phyloP scores from a whole-genome alignment of 2,329 filamentous ascomycete species.

The Thielaviopsis ethacetica region DNA sequence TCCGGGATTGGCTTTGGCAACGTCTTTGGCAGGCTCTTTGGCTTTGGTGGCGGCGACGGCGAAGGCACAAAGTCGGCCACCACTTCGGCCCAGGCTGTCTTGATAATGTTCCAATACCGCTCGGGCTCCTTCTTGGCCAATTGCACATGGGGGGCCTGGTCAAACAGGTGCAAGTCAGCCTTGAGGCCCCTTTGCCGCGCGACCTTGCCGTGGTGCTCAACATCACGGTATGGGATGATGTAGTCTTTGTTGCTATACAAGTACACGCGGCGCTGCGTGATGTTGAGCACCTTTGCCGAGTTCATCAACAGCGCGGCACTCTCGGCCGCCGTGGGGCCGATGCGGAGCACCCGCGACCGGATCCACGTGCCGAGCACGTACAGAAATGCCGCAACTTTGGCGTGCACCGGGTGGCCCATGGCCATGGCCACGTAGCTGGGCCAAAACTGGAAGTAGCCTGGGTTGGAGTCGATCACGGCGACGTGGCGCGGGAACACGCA shows the following conservation, averaged over 20 bases:
- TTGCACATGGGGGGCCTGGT: conserved; percentile 30
- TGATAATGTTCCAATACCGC: conserved; percentile 35
- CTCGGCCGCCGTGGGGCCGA: conserved; percentile 18
- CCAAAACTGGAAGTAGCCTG: conserved; percentile 26
- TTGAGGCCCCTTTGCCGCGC: conserved; percentile 24
- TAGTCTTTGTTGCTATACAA: conserved; percentile 33
- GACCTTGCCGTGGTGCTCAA: conserved; percentile 30
- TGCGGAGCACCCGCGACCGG: conserved; percentile 16
- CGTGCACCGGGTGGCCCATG: conserved; percentile 20
- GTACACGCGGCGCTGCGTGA: conserved; percentile 31
- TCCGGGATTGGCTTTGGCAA: background rate
- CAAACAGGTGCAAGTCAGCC: conserved; percentile 30
- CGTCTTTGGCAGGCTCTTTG: background rate
- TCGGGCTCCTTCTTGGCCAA: conserved; percentile 19
- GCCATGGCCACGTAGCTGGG: conserved; percentile 25
- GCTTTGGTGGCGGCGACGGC: too few species aligned
- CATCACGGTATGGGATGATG: conserved; percentile 28
- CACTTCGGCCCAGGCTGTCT: conserved; percentile 25
- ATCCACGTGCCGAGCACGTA: conserved; percentile 16
- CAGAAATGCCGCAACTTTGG: conserved; percentile 21
- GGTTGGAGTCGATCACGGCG: conserved; percentile 26
- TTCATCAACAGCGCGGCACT: conserved; percentile 24
- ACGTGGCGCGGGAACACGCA: background rate
- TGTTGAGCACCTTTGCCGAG: conserved; percentile 17
- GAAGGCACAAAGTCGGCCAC: background rate